Percentiles rank a stretch among this genome's conserved stretches.
phyloP scores from a whole-genome alignment of 306 rosid species.

The Herpetospermum pedunculosum region DNA sequence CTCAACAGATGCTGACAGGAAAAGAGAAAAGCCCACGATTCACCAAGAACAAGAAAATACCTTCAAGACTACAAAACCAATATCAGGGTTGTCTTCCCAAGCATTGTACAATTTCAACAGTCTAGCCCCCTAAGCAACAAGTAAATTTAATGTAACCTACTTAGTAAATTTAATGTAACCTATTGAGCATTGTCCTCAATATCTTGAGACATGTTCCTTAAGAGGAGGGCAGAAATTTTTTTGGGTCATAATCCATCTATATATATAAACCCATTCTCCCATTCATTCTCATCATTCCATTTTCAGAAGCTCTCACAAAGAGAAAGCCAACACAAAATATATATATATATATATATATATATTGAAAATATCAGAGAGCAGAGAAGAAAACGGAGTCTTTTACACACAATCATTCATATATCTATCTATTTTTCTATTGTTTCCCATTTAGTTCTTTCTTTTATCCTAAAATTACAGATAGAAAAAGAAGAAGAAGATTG shows the following conservation, averaged over 20 bases:
- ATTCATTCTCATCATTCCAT: constrained; percentile 20
- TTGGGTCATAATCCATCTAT: constrained; percentile 25
- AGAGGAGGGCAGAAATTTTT: background rate
- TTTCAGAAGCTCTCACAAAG: constrained; percentile 2
- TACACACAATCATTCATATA: background rate
- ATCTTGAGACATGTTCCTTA: constrained; percentile 2
- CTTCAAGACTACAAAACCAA: constrained; percentile 69
- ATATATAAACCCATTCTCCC: constrained; percentile 38
- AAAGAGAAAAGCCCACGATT: background rate
- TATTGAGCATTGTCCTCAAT: background rate
- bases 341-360: no score
- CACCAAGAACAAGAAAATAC: constrained; percentile 16
- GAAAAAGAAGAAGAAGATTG: background rate
- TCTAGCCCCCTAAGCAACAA: constrained; percentile 34
- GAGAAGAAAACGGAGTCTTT: background rate
- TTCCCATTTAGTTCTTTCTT: background rate
- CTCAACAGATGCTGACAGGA: no score
- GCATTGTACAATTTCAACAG: constrained; percentile 38
- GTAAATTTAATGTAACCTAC: background rate
- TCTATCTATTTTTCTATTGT: constrained; percentile 9
- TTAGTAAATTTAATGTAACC: no score
- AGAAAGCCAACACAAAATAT: constrained; percentile 14
- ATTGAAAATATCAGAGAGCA: constrained; percentile 14
- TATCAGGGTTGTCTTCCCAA: constrained; percentile 66
- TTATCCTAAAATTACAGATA: background rate